Evolutionary conservation across 1,284 basidiomycete genomes (phyloP).

Genomic region (Austropuccinia psidii): DNA sequence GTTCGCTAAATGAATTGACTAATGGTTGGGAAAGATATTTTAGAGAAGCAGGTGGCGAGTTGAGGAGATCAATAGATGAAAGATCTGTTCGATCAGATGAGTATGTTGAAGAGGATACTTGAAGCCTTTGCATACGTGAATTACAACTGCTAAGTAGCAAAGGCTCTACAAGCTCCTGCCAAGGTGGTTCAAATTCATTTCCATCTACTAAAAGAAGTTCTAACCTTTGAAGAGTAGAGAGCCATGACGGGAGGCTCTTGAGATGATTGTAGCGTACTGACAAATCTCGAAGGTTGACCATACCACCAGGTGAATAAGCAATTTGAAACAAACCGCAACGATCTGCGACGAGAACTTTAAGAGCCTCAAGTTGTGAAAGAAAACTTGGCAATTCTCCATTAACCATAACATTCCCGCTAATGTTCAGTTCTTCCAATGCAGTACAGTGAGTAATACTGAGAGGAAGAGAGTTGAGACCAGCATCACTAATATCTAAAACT

Average conservation of each 20-base stretch:
- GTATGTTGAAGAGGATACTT: not conserved
- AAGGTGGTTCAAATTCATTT: conserved; percentile 85
- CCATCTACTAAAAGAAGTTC: conserved; percentile 83
- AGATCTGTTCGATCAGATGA: not conserved
- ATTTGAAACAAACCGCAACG: conserved; percentile 69
- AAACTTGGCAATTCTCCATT: conserved; percentile 66
- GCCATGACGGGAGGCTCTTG: conserved; percentile 82
- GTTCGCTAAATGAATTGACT: not conserved
- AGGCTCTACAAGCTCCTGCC: conserved; percentile 78
- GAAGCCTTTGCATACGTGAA: not conserved
- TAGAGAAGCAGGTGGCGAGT: no score
- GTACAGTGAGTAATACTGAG: conserved; percentile 66
- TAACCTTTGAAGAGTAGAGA: conserved; percentile 67
- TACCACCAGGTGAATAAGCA: conserved; percentile 51
- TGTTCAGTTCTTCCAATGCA: conserved; percentile 83
- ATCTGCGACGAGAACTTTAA: conserved; percentile 84
- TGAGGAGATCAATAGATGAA: not conserved
- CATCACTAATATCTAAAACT: conserved; percentile 52
- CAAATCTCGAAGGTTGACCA: conserved; percentile 47
- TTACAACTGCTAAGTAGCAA: conserved; percentile 21
- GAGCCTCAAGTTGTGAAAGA: conserved; percentile 63
- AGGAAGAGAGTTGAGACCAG: conserved; percentile 72
- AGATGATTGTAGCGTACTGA: conserved; percentile 68
- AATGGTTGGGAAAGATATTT: no score
- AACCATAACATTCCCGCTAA: conserved; percentile 76